Evolutionary conservation across 352 stramenopile genomes (phyloP), one percentile per base, ranked within the genome.

Genomic region (Phytophthora fragariaefolia): DNA sequence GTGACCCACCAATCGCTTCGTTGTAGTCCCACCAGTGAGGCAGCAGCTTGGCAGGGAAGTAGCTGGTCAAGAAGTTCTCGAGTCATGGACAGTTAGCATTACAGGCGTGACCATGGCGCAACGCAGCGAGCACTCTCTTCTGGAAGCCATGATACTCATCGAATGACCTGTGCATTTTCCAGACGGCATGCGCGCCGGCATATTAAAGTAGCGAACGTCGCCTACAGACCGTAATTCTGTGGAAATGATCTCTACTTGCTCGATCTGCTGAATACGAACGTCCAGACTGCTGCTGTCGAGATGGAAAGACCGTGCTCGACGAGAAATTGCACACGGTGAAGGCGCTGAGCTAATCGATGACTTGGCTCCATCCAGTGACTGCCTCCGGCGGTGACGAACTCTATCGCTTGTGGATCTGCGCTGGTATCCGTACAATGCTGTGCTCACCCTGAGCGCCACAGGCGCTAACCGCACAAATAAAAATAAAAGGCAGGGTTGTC

Each of bases 81-180:
- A 85, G 75, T 74, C 76, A 87, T 34, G 74, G 76, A 60, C 79
- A 87, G 17, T 55, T 62, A 17, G 69, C 79, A 23, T 58, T 57
- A 46, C 79, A 87, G 18, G 71, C 77, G 61, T 87, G 79, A 26
- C 79, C 79, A 50, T 82, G 79, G 26, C 74, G 71, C 23, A 87
- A 60, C n/a, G 59, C 72, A 2, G 24, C 22, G 0, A 76, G 38
- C 17, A 74, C 9, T 1, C 43, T 32, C 10, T 58, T 50, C 26
- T 77, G 69, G 23, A 85, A 69, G 17, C 22, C 38, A 10, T 66
- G 52, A 64, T 82, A 87, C 54, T 87, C 79, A 58, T 82, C 76
- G 40, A 83, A 74, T 32, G 74, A 76, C 26, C 74, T 71, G 23
- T 40, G 52, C 46, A 79, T 60, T 23, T 66, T 60, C 63, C 66